These are phyloP conservation scores for Castanopsis chinensis DNA, from an alignment of 306 rosid genomes.

Conservation along the genomic window DNA sequence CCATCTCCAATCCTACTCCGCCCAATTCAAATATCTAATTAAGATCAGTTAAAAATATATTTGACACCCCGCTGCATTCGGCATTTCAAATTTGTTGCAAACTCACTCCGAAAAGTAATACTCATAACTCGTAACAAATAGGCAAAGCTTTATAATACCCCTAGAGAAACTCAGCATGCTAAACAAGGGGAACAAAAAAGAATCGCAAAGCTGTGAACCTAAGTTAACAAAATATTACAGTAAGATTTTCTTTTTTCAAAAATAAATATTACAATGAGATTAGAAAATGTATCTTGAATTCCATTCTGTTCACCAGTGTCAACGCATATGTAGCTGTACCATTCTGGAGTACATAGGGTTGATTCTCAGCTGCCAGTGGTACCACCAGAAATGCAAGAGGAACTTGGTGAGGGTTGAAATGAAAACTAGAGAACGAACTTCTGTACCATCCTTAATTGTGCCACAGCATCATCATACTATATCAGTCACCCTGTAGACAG, in stretches of 20 bases:
- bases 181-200: constrained; percentile 22
- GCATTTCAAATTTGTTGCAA: not conserved
- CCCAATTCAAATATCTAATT: not conserved
- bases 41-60: not conserved
- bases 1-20: not conserved
- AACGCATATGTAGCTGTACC: constrained; percentile 41
- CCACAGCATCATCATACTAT: constrained; percentile 13
- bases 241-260: constrained; percentile 29
- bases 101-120: not conserved
- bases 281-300: constrained; percentile 49
- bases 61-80: not conserved
- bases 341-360: constrained; percentile 37
- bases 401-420: constrained; percentile 43
- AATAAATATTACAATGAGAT: constrained; percentile 68
- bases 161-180: constrained; percentile 24
- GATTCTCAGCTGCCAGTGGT: constrained; percentile 42
- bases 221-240: constrained; percentile 68
- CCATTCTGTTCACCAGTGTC: constrained; percentile 50
- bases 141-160: constrained; percentile 21
- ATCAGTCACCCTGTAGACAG: constrained; percentile 91
- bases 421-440: constrained; percentile 42
- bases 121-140: constrained; percentile 6
- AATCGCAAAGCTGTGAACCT: constrained; percentile 56
- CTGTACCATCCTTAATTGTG: constrained; percentile 43
- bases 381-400: constrained; percentile 46